phyloP scores from a whole-genome alignment of 352 stramenopile genomes.

The Phytophthora podocarpi region DNA sequence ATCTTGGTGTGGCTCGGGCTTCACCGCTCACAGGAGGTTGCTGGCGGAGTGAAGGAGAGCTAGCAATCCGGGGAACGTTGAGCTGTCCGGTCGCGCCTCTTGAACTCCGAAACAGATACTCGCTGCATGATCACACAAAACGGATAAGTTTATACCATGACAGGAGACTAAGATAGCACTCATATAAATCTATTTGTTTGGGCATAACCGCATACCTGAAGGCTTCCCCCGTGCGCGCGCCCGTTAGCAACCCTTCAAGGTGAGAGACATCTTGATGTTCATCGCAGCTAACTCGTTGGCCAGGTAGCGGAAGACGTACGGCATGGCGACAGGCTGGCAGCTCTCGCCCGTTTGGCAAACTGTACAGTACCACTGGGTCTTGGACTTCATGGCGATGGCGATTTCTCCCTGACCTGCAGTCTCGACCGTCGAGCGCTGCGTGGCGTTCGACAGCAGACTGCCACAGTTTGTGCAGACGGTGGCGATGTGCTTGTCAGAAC shows the following conservation, averaged over 20 bases:
- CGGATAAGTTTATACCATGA: slow-evolving; percentile 27
- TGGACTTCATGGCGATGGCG: slow-evolving; percentile 87
- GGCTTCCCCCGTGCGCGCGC: slow-evolving; percentile 9
- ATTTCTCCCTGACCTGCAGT: slow-evolving; percentile 84
- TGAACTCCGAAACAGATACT: slow-evolving; percentile 17
- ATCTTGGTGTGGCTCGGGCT: slow-evolving; percentile 15
- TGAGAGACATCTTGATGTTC: slow-evolving; percentile 99
- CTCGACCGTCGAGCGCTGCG: slow-evolving; percentile 83
- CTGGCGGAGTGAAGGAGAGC: slow-evolving; percentile 3
- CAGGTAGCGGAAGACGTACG: slow-evolving; percentile 99
- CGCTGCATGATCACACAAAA: slow-evolving; percentile 12
- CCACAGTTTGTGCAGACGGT: slow-evolving; percentile 96
- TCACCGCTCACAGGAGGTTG: not conserved
- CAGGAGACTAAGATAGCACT: slow-evolving; percentile 17
- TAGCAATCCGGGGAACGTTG: slow-evolving; percentile 5
- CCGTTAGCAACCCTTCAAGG: slow-evolving; percentile 65
- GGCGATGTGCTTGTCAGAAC: slow-evolving; percentile 98
- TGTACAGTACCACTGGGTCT: slow-evolving; percentile 86
- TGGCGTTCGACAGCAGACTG: slow-evolving; percentile 86
- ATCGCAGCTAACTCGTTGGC: slow-evolving; percentile 99
- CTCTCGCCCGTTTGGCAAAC: slow-evolving; percentile 89
- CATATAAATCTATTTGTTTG: slow-evolving; percentile 51
- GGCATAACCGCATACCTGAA: slow-evolving; percentile 26
- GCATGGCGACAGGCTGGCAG: slow-evolving; percentile 95
- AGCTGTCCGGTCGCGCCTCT: slow-evolving; percentile 21